phyloP scores from a whole-genome alignment of 2,329 filamentous ascomycete genomes.

The Fonsecaea pedrosoi region DNA sequence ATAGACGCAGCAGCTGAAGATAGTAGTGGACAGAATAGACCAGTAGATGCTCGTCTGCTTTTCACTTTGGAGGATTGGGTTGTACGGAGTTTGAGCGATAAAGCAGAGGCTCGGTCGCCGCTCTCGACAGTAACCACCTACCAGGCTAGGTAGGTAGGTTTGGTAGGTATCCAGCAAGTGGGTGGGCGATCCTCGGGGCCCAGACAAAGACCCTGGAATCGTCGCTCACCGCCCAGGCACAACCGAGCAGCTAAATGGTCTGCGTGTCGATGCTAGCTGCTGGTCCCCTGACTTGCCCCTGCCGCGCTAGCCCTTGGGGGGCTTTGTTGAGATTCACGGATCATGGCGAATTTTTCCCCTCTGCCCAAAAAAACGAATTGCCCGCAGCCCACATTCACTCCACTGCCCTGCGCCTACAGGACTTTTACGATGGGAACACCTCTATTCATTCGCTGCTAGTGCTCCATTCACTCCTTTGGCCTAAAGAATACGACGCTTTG shows the following conservation, averaged over 20 bases:
- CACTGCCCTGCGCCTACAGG: conserved; percentile 5
- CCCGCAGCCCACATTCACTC: conserved; percentile 19
- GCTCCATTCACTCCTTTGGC: conserved; percentile 1
- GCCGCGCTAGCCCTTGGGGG: conserved; percentile 9
- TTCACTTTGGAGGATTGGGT: not conserved
- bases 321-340: conserved; percentile 18
- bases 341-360: conserved; percentile 18
- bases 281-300: conserved; percentile 8
- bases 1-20: not conserved
- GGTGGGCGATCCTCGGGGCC: conserved; percentile 16
- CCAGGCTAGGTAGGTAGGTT: not conserved
- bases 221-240: conserved; percentile 17
- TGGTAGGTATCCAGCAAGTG: not conserved
- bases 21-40: not conserved
- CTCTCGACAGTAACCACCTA: not conserved
- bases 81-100: not conserved
- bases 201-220: conserved; percentile 8
- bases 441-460: not conserved
- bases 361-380: conserved; percentile 13
- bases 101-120: not conserved
- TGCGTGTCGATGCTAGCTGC: conserved; percentile 5
- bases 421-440: conserved; percentile 8
- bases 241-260: conserved; percentile 11
- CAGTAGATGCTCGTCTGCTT: not conserved
- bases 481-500: not conserved